Conservation (phyloP, 2,329 filamentous ascomycete genomes). For the Talaromyces sp. region DNA sequence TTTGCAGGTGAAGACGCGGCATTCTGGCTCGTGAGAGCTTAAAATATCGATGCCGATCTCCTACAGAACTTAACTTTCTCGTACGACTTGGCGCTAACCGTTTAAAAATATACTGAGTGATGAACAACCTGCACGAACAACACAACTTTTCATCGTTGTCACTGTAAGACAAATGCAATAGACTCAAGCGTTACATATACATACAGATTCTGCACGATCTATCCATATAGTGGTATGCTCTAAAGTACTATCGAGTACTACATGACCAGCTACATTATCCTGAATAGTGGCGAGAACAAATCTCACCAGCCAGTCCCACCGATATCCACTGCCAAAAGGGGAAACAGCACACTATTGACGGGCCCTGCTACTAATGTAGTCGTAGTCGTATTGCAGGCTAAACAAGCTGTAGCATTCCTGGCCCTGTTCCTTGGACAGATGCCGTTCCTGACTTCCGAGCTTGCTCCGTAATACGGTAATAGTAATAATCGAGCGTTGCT, state of each 20-base stretch:
- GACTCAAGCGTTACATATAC: background rate
- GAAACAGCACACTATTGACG: background rate
- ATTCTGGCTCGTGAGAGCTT: background rate
- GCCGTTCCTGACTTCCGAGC: background rate
- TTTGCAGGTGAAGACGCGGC: background rate
- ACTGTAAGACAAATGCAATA: background rate
- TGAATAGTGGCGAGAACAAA: background rate
- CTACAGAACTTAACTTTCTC: background rate
- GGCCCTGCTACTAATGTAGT: background rate
- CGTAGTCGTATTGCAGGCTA: background rate
- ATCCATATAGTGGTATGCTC: no score
- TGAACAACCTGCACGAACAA: background rate
- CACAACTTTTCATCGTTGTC: background rate
- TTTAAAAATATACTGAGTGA: background rate
- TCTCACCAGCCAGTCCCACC: background rate
- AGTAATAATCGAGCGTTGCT: background rate
- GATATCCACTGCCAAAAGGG: background rate
- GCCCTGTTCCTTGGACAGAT: background rate
- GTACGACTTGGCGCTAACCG: background rate
- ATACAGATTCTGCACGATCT: background rate
- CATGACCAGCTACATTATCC: background rate
- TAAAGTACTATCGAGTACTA: background rate
- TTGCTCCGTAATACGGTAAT: background rate
- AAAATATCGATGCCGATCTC: background rate
- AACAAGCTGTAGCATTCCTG: background rate